Base-by-base conservation (phyloP, 768 basidiomycete genomes). In the Boletus vinaceobasis region DNA sequence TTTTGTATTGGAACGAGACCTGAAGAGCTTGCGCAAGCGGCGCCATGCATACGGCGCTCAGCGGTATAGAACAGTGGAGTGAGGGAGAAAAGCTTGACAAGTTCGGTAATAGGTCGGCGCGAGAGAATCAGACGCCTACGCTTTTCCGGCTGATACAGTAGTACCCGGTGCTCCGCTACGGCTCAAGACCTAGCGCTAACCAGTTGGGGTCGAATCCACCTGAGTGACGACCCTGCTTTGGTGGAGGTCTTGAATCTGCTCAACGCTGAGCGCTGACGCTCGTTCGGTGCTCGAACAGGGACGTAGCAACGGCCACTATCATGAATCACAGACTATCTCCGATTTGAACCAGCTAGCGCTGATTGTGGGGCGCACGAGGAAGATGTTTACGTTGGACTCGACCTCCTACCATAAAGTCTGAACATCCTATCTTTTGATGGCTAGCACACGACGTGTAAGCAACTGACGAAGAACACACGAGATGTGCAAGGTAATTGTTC, bases 11-110 rank as follows among this genome's bases (percentile, higher is more conserved):
- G 40, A 61, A 37, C 7, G 53, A 55, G 19, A 68, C 69, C 19
- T 63, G 58, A 31, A 69, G 62, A 4, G 66, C 68, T 13, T 55
- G 60, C 7, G 43, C 37, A 15, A 69, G 64, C 0, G 66, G 64
- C 38, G 54, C 31, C 66, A 66, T 60, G 5, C 19, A 7, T 2
- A 14, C n/a, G 21, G 23, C 7, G 31, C 26, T 27, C n/a, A n/a
- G n/a, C n/a, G n/a, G 15, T 23, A 29, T 6, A 13, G 8, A 27
- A 9, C 1, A 26, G 29, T 21, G 17, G 9, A 21, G 21, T 17
- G 8, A 23, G 23, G 40, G 19, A 29, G 4, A 19, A n/a, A 2
- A 26, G 7, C n/a, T 9, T 17, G 17, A 31, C 15, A 26, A 35
- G 15, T 33, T 19, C 37, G n/a, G 37, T 10, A 17, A 8, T 8